Evolutionary conservation across 345 rosid species (phyloP).

Genomic region (Eucalyptus polybractea): DNA sequence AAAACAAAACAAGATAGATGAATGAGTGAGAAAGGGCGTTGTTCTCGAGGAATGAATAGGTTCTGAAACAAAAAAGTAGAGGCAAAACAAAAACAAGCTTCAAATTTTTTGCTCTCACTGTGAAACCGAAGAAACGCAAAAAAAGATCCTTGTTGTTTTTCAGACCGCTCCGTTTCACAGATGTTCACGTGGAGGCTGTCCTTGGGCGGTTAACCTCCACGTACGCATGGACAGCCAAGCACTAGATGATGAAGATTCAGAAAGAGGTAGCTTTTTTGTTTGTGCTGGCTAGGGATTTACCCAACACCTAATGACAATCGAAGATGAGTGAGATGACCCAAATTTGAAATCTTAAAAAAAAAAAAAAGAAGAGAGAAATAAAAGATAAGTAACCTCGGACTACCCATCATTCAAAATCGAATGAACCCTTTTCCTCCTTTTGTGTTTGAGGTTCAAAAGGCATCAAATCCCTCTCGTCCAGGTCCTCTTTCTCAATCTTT

Average conservation of each 20-base stretch:
- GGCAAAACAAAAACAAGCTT: background rate
- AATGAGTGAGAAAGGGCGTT: conserved; percentile 8
- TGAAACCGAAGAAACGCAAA: background rate
- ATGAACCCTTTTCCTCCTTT: background rate
- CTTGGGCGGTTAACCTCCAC: background rate
- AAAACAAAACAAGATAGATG: background rate
- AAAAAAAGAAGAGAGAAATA: background rate
- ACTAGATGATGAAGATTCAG: background rate
- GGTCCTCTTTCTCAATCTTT: background rate
- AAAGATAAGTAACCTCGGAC: background rate
- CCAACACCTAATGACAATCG: background rate
- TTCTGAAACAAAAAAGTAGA: background rate
- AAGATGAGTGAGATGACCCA: background rate
- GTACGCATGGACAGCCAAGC: background rate
- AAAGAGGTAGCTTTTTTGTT: background rate
- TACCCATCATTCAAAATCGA: background rate
- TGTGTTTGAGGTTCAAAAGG: background rate
- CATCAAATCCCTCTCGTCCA: background rate
- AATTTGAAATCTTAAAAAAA: background rate
- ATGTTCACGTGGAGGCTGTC: background rate
- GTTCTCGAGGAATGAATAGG: conserved; percentile 7
- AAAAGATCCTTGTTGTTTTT: background rate
- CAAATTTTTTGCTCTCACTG: background rate
- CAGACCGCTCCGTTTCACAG: background rate
- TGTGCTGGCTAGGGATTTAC: background rate